These are phyloP conservation scores for Erodium trifolium DNA, from an alignment of 441 rosid genomes.

Conservation along the genomic window DNA sequence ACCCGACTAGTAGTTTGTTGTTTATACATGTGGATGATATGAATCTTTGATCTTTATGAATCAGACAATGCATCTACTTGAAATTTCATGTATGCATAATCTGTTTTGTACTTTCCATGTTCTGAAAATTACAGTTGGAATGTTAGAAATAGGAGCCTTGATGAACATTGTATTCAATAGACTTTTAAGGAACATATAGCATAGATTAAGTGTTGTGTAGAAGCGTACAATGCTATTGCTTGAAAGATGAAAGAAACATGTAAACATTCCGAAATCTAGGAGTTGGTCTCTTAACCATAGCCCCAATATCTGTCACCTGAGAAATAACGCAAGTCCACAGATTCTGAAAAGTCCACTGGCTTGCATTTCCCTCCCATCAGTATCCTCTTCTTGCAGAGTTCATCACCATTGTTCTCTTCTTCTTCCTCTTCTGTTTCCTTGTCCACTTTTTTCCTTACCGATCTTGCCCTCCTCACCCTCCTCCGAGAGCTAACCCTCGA, in stretches of 20 bases:
- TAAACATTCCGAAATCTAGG: no score
- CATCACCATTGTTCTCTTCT: background rate
- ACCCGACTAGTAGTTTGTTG: no score
- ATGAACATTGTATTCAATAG: no score
- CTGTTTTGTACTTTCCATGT: no score
- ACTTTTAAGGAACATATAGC: no score
- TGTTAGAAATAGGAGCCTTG: no score
- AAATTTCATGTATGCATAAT: no score
- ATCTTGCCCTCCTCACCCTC: conserved; percentile 24
- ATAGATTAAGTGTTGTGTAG: background rate
- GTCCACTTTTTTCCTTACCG: conserved; percentile 10
- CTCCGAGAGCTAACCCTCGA: conserved; percentile 13
- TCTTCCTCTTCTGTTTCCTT: background rate
- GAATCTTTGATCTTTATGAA: no score
- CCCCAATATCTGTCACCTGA: background rate
- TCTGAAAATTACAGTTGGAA: no score
- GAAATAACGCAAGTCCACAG: background rate
- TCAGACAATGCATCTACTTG: no score
- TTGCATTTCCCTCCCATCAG: conserved; percentile 63
- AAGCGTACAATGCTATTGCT: background rate
- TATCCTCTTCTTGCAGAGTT: conserved; percentile 66
- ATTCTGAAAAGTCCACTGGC: conserved; percentile 38
- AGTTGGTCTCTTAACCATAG: background rate
- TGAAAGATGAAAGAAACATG: background rate
- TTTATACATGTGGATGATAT: no score